Base-by-base conservation (phyloP, 2,329 filamentous ascomycete genomes). In the Nothomitra cinnamomea region DNA sequence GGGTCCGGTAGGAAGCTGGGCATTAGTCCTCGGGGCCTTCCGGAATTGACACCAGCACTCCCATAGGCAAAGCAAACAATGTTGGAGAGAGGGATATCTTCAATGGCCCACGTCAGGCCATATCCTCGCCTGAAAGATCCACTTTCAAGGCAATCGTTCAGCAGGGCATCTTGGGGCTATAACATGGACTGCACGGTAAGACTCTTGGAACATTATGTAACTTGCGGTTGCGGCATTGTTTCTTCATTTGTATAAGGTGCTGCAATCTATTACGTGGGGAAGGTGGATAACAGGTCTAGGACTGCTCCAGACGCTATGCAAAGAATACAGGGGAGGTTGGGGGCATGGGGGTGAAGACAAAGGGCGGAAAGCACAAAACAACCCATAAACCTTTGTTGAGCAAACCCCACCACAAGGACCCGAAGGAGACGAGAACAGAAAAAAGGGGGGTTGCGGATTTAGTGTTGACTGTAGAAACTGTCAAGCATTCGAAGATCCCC, bases 261-360 rank as follows among this genome's bases (percentile, higher is more conserved):
- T 10, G 19, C 42, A 45, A 45, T 45, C 42, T 45, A 45, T 45
- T 45, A 45, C 42, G 42, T 32, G 42, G 42, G 19, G 12, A 45
- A 45, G 22, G 22, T 21, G 42, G 17, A 22, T 22, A 45, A 45
- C 42, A 22, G 42, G 42, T 45, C 42, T 45, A 45, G 42, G 42
- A 19, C 42, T 45, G 42, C 42, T 45, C 42, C 42, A 45, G 42
- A 45, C 42, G 42, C 42, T 45, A 45, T 45, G 42, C 42, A 45
- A 45, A 19, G 38, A 41, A 19, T 15, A 19, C 13, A 21, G 42
- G 42, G 22, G 15, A 42, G 15, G 22, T 5, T 12, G 17, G 42
- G 42, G 42, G 42, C 17, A 22, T 45, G 38, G 4, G 38, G 15
- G 15, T 41, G 38, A 19, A 45, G 42, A 45, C 19, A 45, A 21